Evolutionary conservation across 2,329 filamentous ascomycete genomes (phyloP), one percentile per base, ranked within the genome.

Genomic region (Aschersonia sp.): DNA sequence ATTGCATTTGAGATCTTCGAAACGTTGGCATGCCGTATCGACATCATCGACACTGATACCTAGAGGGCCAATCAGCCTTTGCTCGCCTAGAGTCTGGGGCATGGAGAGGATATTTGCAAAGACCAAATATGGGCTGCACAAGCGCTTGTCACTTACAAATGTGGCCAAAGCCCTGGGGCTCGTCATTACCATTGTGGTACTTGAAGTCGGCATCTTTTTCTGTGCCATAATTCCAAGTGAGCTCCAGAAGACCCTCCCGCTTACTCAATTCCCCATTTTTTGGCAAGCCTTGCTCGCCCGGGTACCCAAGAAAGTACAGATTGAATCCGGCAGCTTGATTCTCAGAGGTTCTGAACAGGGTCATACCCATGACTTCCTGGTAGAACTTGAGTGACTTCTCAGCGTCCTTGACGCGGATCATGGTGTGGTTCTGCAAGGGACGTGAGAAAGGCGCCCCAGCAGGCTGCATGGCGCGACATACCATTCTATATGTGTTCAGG

Each of bases 121-220:
- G 22, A 22, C 22, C 22, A 22, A 22, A 22, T 22, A 22, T 22
- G 22, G 22, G 22, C 22, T 22, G 22, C 22, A 4, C 22, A 22
- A 22, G 22, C 22, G 22, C 22, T 22, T 22, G 22, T 14, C 45
- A 71, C 77, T 68, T 65, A 84, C 87, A 94, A 51, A 95, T 88
- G 59, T 95, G 89, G 0, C 90, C 89, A 55, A 95, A 97, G 1
- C 92, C 92, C 63, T 95, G 88, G 1, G 90, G 90, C 62, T 94
- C 73, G 41, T 81, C 73, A 64, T 98, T 98, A 39, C 92, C 92
- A 56, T 94, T 82, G 66, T 98, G 90, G 62, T 98, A 98, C 54
- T 76, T 77, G 61, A 95, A 92, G 53, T 69, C 69, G 48, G 81
- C 77, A 52, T 97, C 84, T 61, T 90, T 92, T 68, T 97, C 90